Evolutionary conservation across 2,329 filamentous ascomycete genomes (phyloP).

Genomic region (Aspergillus sp.): DNA sequence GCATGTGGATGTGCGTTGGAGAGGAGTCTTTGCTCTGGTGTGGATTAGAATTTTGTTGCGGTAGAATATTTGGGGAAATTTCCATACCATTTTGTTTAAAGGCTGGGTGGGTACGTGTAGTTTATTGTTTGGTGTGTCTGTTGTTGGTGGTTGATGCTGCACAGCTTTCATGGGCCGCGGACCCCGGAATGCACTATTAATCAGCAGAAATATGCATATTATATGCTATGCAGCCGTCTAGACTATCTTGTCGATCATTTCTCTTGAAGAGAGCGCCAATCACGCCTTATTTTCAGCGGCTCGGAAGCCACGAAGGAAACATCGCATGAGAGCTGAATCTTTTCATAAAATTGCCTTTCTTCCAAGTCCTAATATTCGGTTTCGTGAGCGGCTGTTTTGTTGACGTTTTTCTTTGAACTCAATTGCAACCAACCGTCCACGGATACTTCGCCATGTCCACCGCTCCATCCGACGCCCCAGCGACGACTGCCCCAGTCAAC

Average conservation of each 20-base stretch:
- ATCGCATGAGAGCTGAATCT: not conserved
- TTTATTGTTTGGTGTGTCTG: not conserved
- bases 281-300: not conserved
- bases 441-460: conserved; percentile 1
- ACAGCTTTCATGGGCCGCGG: not conserved
- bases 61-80: not conserved
- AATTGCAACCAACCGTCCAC: not conserved
- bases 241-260: not conserved
- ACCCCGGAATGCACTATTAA: not conserved
- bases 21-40: conserved; percentile 52
- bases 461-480: not conserved
- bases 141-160: not conserved
- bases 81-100: not conserved
- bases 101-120: not conserved
- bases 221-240: not conserved
- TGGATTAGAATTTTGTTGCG: not conserved
- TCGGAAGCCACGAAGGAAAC: conserved; percentile 2
- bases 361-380: too few relatives aligned
- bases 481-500: not conserved
- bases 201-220: not conserved
- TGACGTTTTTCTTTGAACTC: not conserved
- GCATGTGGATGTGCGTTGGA: conserved; percentile 49
- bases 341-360: not conserved
- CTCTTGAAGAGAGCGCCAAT: not conserved
- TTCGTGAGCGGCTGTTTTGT: not conserved